Conservation (phyloP, 192 early-diverging fungal species). For the Helicostylum pulchrum region DNA sequence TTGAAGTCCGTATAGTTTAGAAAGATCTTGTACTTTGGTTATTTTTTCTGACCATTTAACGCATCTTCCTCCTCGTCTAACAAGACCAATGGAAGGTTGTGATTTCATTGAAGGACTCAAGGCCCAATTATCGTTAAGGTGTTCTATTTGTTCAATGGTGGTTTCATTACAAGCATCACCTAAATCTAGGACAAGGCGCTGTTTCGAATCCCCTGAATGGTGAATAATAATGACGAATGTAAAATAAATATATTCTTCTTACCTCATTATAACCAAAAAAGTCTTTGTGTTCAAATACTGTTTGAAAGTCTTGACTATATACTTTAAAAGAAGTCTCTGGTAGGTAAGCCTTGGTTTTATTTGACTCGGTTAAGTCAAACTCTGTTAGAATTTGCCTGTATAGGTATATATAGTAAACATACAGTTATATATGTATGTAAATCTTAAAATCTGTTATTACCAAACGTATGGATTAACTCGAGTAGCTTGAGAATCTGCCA, state of each 20-base stretch:
- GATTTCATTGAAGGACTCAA: conserved; percentile 9
- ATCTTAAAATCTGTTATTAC: too few relatives aligned
- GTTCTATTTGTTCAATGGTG: conserved; percentile 8
- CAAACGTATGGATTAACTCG: too few relatives aligned
- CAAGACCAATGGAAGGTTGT: conserved; percentile 24
- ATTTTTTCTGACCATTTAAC: conserved; percentile 26
- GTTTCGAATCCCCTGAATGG: neutral
- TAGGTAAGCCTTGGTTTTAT: neutral
- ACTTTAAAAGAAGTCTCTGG: conserved; percentile 12
- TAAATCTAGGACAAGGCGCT: conserved; percentile 27
- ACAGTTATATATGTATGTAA: too few relatives aligned
- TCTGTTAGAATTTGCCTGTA: neutral
- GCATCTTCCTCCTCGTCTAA: conserved; percentile 22
- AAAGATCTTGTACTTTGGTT: conserved; percentile 15
- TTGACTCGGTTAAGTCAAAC: neutral
- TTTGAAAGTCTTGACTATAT: conserved; percentile 27
- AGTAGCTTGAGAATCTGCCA: too few relatives aligned
- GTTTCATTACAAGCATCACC: conserved; percentile 26
- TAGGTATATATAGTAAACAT: too few relatives aligned
- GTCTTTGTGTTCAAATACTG: conserved; percentile 20
- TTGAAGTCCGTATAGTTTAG: neutral
- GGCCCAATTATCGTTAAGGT: conserved; percentile 9
- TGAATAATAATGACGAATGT: neutral
- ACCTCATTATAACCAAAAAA: conserved; percentile 21
- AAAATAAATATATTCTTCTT: neutral